Conservation (phyloP, 805 yeast species). For the Pichia californica region DNA sequence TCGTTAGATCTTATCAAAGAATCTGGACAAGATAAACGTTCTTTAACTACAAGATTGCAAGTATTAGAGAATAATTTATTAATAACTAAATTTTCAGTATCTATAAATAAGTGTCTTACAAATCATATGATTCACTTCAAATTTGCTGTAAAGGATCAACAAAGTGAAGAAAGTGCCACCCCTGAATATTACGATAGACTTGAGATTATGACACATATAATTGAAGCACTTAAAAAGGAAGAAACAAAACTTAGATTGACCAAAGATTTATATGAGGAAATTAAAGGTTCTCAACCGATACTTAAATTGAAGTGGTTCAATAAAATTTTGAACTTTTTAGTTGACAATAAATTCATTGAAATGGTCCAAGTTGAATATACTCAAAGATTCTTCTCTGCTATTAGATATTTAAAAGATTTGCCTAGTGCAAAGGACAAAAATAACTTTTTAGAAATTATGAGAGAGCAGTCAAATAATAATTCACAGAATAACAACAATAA, state of each 20-base stretch:
- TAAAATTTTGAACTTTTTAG: conserved; percentile 44
- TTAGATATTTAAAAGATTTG: conserved; percentile 20
- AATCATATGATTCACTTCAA: conserved; percentile 45
- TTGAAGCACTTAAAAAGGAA: conserved; percentile 47
- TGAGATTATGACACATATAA: conserved; percentile 29
- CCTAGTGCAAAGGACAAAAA: conserved; percentile 13
- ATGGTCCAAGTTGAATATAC: conserved; percentile 22
- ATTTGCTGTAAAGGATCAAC: conserved; percentile 25
- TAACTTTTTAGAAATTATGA: conserved; percentile 10
- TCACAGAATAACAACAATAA: conserved; percentile 1
- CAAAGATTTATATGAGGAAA: conserved; percentile 53
- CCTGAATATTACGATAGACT: conserved; percentile 16
- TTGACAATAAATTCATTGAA: conserved; percentile 27
- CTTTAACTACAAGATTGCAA: conserved; percentile 57
- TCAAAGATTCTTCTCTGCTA: conserved; percentile 19
- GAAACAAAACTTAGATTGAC: conserved; percentile 57
- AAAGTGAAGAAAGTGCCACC: conserved; percentile 13
- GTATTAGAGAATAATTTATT: conserved; percentile 45
- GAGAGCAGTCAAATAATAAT: conserved; percentile 4
- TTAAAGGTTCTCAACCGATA: conserved; percentile 39
- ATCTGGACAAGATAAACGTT: conserved; percentile 66
- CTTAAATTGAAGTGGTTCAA: conserved; percentile 31
- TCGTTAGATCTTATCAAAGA: conserved; percentile 49
- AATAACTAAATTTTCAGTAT: conserved; percentile 33
- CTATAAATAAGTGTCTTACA: conserved; percentile 45